A percentile compares a stretch with the other conserved stretches of the same genome.
Conservation (phyloP, 2,329 filamentous ascomycete species). For the Cryphonectria nitschkei region DNA sequence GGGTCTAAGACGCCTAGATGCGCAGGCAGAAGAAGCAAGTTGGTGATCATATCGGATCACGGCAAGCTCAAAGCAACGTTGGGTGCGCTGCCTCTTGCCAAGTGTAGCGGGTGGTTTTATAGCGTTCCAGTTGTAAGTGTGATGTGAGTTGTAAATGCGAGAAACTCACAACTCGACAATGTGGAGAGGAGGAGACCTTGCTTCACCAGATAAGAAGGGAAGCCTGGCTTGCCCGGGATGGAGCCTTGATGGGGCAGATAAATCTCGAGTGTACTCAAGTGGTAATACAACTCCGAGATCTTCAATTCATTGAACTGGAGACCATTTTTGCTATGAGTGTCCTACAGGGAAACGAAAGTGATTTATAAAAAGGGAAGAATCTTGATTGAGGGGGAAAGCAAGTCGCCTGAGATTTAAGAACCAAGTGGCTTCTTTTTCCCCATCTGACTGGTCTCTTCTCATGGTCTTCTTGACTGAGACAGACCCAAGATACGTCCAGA, state of each 20-base stretch:
- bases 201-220: no score
- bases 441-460: background rate
- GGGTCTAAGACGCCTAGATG: background rate
- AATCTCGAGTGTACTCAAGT: no score
- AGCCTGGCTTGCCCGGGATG: no score
- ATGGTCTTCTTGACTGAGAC: background rate
- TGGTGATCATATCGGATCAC: background rate
- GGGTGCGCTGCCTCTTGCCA: background rate
- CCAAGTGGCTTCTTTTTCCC: background rate
- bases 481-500: background rate
- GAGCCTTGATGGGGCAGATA: background rate
- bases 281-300: no score
- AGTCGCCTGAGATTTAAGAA: background rate
- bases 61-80: background rate
- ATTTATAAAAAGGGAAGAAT: background rate
- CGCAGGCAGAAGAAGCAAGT: background rate
- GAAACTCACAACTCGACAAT: no score
- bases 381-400: background rate
- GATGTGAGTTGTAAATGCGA: no score
- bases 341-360: no score
- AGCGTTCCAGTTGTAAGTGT: no score
- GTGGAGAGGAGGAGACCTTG: no score
- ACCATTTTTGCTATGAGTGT: background rate
- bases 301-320: no score
- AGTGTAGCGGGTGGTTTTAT: no score